A percentile compares a stretch with the other conserved stretches of the same genome.
Evolutionary conservation across 208 protist species (phyloP).

Genomic region (Naegleria lovaniensis): DNA sequence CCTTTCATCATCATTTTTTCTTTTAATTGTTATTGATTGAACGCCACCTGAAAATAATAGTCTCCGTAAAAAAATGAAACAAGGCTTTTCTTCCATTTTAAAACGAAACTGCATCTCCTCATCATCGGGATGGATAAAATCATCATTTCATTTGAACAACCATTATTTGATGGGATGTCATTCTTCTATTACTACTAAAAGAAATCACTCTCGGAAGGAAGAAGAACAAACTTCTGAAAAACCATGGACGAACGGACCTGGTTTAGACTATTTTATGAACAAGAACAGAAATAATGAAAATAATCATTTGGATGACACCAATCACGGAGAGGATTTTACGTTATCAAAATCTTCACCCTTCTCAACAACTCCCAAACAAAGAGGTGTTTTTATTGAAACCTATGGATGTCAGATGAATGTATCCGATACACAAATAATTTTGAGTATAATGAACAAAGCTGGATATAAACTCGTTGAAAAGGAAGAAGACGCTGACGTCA

Average conservation of each 20-base stretch:
- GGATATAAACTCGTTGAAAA: slow-evolving; percentile 43
- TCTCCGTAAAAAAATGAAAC: no score
- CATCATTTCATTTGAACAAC: no score
- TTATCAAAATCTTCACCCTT: background rate
- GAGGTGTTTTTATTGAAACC: slow-evolving; percentile 51
- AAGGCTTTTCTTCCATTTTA: no score
- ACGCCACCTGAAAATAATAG: no score
- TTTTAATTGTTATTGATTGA: no score
- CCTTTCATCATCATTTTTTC: no score
- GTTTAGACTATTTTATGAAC: background rate
- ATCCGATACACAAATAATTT: slow-evolving; percentile 65
- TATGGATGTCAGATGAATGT: slow-evolving; percentile 83
- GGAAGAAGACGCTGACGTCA: slow-evolving; percentile 51
- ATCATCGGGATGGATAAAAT: no score
- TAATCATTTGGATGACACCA: background rate
- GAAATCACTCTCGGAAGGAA: no score
- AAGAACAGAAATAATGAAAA: background rate
- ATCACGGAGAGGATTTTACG: background rate
- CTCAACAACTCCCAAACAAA: background rate
- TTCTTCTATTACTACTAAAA: no score
- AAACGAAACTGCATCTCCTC: no score
- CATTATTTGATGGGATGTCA: no score
- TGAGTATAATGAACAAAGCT: slow-evolving; percentile 47
- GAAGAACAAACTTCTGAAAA: background rate
- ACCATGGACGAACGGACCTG: slow-evolving; percentile 16